Evolutionary conservation across 2,329 filamentous ascomycete genomes (phyloP), one percentile per base, ranked within the genome.

Genomic region (Conoideocrella luteorostrata): DNA sequence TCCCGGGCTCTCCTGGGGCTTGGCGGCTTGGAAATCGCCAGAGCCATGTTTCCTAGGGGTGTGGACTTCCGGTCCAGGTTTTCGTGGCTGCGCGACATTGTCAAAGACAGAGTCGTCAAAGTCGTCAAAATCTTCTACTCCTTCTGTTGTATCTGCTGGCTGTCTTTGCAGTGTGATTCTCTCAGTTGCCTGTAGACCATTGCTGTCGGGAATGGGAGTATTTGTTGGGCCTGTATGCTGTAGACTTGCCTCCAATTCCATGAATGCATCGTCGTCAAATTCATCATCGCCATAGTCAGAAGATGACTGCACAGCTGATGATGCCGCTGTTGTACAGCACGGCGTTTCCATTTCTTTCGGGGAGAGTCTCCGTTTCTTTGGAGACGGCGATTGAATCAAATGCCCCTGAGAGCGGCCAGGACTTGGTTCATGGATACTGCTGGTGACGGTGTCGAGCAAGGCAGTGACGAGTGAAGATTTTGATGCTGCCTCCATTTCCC

Each of bases 361-460:
- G 18, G 44, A 47, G 43, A 54, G 46, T 36, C 52, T 55, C 22
- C 61, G 66, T 53, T 69, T 73, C 42, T 60, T 65, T 3, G 68
- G 64, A 17, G 70, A 75, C 2, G 73, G 70, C 1, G 71, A 72
- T 37, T 65, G 63, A 26, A 53, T 44, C 3, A 54, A 51, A 13
- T 58, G 51, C 18, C 60, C 56, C n/a, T 46, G 58, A 5, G 52
- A 51, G 43, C 63, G 57, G 1, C 55, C 55, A 5, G 61, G 58
- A 32, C 61, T 65, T 3, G 65, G 65, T 34, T 66, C 69, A 42
- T 69, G 69, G 36, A 77, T 70, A 51, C 74, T 75, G 45, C 66
- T 70, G 40, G 68, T 71, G 41, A 88, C 82, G 40, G 78, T 82
- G 53, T 86, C 76, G 17, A 90, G 66, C 41, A 90, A 64, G 13